These are phyloP conservation scores for Calonectria pseudoturangicola DNA, from an alignment of 2,329 filamentous ascomycete genomes.

Conservation along the genomic window DNA sequence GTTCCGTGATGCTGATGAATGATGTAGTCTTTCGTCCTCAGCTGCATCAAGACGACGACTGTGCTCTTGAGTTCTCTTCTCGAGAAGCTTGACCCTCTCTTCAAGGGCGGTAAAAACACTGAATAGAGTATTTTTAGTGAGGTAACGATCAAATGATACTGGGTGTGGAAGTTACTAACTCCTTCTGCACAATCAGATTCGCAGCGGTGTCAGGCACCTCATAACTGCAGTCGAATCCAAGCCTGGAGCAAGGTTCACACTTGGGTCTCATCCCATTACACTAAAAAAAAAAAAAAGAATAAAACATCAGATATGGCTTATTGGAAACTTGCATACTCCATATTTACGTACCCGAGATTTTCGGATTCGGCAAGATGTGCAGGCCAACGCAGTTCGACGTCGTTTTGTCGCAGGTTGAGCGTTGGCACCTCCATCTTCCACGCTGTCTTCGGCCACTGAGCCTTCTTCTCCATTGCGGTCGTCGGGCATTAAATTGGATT, in stretches of 20 bases:
- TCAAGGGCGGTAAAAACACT: constrained; percentile 39
- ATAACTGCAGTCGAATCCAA: constrained; percentile 44
- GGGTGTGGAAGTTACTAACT: constrained; percentile 13
- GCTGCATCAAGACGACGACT: constrained; percentile 29
- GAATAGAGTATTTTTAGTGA: not conserved
- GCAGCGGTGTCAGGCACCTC: constrained; percentile 38
- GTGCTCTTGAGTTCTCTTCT: constrained; percentile 30
- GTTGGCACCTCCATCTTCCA: constrained; percentile 4
- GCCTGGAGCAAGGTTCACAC: constrained; percentile 34
- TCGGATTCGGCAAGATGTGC: constrained; percentile 15
- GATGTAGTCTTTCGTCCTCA: not conserved
- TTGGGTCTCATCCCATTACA: constrained; percentile 41
- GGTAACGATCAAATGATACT: not conserved
- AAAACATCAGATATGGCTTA: not conserved
- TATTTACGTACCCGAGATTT: not conserved
- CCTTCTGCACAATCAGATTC: constrained; percentile 36
- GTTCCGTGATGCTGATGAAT: not conserved
- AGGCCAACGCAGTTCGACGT: constrained; percentile 1
- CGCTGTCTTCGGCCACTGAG: not conserved
- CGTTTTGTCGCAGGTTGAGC: constrained; percentile 8
- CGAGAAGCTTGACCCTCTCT: constrained; percentile 34
- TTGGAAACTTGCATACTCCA: no score
- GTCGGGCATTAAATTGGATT: not conserved
- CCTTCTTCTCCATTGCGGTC: constrained; percentile 4
- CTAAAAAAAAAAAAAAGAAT: not conserved